These are phyloP conservation scores for Ophiostoma sp. DNA, from an alignment of 2,329 filamentous ascomycete species.

Conservation along the genomic window DNA sequence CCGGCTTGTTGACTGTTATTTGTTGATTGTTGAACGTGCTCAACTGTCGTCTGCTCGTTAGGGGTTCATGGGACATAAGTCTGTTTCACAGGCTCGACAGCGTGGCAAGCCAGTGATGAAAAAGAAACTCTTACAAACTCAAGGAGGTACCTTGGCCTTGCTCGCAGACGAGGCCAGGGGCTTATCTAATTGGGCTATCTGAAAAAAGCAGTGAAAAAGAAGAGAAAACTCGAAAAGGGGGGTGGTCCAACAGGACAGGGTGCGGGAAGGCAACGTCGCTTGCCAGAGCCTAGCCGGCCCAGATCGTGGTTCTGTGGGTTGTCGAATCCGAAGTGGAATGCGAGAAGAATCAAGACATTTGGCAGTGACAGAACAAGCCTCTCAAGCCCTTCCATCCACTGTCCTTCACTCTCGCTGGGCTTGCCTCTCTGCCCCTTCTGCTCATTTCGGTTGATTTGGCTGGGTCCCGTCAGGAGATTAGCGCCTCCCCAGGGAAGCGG, in stretches of 20 bases:
- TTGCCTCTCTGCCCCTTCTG: constrained; percentile 16
- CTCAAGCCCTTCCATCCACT: background rate
- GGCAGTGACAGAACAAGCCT: background rate
- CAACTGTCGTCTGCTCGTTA: background rate
- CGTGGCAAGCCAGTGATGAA: constrained; percentile 1
- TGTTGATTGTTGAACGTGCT: background rate
- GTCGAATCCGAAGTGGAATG: background rate
- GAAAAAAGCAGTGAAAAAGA: background rate
- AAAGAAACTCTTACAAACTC: background rate
- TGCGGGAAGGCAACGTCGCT: background rate
- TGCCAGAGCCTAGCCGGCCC: background rate
- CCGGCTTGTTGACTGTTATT: background rate
- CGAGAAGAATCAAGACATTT: background rate
- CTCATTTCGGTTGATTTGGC: constrained; percentile 30
- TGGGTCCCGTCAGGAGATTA: constrained; percentile 28
- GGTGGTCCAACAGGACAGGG: background rate
- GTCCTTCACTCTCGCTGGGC: background rate
- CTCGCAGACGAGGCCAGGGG: constrained; percentile 12
- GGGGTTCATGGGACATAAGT: background rate
- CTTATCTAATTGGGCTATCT: constrained; percentile 12
- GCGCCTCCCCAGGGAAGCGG: constrained; percentile 25
- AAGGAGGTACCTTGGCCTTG: background rate
- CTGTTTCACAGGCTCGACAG: constrained; percentile 6
- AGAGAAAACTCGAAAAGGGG: background rate
- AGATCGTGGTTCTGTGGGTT: too few species aligned